Base-by-base conservation (phyloP, 1,284 basidiomycete genomes). In the Ustilago sp. region DNA sequence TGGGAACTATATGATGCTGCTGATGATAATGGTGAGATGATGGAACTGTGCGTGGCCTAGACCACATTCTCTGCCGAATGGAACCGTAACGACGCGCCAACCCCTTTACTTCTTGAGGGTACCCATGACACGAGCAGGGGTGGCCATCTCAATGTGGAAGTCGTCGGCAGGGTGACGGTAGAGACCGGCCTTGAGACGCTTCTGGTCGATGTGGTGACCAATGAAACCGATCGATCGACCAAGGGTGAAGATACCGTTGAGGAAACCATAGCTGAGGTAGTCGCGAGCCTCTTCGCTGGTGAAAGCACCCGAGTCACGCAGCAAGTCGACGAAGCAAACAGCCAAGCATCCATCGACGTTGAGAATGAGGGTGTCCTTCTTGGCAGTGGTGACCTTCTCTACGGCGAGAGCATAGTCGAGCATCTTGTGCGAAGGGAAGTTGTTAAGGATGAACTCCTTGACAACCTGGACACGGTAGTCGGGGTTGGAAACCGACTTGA, bases 351-450 rank as follows among this genome's bases (percentile, higher is more conserved):
- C 95, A 81, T 98, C 95, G 82, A 98, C 95, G 89, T 57, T 78
- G 62, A 64, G 72, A 50, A 77, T 74, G 36, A 80, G 91, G 43
- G 94, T 95, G 87, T 96, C 95, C 89, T 98, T 98, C 92, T 99
- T 99, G 67, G 94, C 89, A 53, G 95, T 96, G 47, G 96, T 98
- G 65, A 98, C 95, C 88, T 94, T 94, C 90, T 99, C 95, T 79
- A 98, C 95, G 51, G 94, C 95, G 68, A 98, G 91, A n/a, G 96
- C 96, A 85, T 98, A 99, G 89, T 99, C 96, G 86, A 99, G 91
- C 80, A 87, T 82, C 65, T 85, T 84, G 79, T 86, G 85, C 65
- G 91, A 92, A 8, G 95, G 95, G 93, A 99, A 99, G 90, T 97
- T 89, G 89, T 97, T 95, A 88, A 87, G 89, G 73, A 97, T 95